These are phyloP conservation scores for Neltuma alba DNA, from an alignment of 306 rosid species.

Conservation along the genomic window DNA sequence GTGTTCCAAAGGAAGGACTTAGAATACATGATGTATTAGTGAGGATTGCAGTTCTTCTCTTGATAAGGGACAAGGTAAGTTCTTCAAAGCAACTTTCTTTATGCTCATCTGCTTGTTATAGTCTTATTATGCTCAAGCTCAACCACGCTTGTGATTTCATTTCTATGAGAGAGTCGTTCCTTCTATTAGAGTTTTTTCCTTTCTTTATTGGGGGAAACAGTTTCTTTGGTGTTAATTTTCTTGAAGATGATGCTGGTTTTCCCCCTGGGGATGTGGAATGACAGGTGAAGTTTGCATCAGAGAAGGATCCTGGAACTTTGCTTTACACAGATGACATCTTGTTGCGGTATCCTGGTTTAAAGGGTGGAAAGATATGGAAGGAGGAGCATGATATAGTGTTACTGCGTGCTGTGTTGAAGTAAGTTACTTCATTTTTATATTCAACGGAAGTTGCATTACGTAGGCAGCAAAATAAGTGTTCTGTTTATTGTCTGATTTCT, in stretches of 20 bases:
- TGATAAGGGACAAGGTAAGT: conserved; percentile 85
- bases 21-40: conserved; percentile 88
- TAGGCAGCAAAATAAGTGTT: neutral
- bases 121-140: neutral
- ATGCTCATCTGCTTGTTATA: conserved; percentile 4
- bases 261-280: conserved; percentile 40
- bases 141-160: neutral
- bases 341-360: conserved; percentile 73
- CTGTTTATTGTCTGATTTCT: conserved; percentile 14
- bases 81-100: conserved; percentile 15
- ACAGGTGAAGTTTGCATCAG: conserved; percentile 68
- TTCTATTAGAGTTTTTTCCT: neutral
- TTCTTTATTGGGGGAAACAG: conserved; percentile 4
- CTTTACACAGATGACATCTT: conserved; percentile 74
- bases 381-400: conserved; percentile 81
- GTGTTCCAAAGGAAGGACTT: conserved; percentile 98
- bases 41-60: conserved; percentile 77
- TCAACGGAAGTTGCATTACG: neutral
- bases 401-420: conserved; percentile 82
- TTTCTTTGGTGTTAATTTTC: conserved; percentile 24
- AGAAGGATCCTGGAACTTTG: conserved; percentile 55
- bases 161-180: neutral
- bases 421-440: conserved; percentile 33
- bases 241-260: conserved; percentile 25
- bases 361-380: conserved; percentile 90